Percentiles rank a stretch among this genome's conserved stretches.
These are phyloP conservation scores for Ophiocordyceps robertsii DNA, from an alignment of 2,329 filamentous ascomycete genomes.

Conservation along the genomic window DNA sequence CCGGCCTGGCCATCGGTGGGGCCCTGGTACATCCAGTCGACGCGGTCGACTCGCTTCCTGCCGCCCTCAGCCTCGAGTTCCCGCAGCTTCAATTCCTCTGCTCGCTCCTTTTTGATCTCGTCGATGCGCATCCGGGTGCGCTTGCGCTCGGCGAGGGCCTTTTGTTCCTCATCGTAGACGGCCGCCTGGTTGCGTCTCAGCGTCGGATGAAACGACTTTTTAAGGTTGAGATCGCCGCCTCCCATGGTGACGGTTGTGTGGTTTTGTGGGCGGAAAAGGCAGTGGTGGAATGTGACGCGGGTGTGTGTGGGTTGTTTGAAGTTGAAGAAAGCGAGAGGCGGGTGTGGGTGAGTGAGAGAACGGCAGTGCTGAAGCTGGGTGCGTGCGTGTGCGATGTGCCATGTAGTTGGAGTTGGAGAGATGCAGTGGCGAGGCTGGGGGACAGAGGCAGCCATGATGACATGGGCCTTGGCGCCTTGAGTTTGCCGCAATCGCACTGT, in stretches of 20 bases:
- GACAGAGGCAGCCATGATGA: no score
- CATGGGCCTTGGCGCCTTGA: no score
- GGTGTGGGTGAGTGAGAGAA: no score
- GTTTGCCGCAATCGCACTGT: no score
- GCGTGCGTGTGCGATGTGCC: no score
- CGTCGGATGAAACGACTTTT: slow-evolving; percentile 89
- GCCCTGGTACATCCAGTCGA: slow-evolving; percentile 98
- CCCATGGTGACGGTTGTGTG: slow-evolving; percentile 50
- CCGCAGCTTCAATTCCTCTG: slow-evolving; percentile 79
- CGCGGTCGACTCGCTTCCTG: slow-evolving; percentile 63
- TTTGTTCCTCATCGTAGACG: slow-evolving; percentile 86
- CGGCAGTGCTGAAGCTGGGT: no score
- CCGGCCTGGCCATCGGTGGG: slow-evolving; percentile 65
- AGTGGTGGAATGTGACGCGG: no score
- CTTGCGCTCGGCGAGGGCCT: slow-evolving; percentile 88
- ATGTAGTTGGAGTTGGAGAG: no score
- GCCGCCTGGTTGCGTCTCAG: slow-evolving; percentile 80
- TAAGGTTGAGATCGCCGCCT: slow-evolving; percentile 87
- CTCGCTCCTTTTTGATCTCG: slow-evolving; percentile 86
- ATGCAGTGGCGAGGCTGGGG: no score
- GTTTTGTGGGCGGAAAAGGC: not conserved
- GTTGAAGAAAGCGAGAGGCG: no score
- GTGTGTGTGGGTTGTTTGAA: no score
- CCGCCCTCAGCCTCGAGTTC: slow-evolving; percentile 84
- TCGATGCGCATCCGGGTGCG: slow-evolving; percentile 82